These are phyloP conservation scores for Cordyceps tenuipes DNA, from an alignment of 2,329 filamentous ascomycete genomes.

Conservation along the genomic window DNA sequence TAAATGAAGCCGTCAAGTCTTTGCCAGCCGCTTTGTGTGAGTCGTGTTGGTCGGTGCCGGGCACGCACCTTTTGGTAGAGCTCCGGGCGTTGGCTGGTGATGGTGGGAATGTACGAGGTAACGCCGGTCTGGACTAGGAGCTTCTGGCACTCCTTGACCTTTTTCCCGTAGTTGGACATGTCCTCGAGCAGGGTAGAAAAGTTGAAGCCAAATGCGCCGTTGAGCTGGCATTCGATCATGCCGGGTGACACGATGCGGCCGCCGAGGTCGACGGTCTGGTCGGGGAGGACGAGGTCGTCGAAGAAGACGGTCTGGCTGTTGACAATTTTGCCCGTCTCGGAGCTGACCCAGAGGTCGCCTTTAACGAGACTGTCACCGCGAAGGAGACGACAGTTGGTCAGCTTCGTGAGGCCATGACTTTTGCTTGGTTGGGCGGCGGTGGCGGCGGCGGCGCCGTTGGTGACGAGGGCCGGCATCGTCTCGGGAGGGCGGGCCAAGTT, in stretches of 20 bases:
- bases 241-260: constrained; percentile 80
- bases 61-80: constrained; percentile 64
- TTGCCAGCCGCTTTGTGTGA: background rate
- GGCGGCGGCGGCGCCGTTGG: constrained; percentile 15
- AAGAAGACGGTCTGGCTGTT: constrained; percentile 61
- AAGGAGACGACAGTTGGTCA: constrained; percentile 79
- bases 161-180: constrained; percentile 60
- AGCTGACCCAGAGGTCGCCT: constrained; percentile 85
- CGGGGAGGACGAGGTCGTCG: constrained; percentile 59
- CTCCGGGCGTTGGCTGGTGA: constrained; percentile 72
- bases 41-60: background rate
- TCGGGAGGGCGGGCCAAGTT: background rate
- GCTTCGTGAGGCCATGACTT: constrained; percentile 63
- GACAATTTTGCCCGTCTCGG: constrained; percentile 71
- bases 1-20: background rate
- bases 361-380: constrained; percentile 58
- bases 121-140: constrained; percentile 71
- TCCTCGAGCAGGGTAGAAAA: constrained; percentile 72
- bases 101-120: constrained; percentile 78
- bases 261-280: constrained; percentile 67
- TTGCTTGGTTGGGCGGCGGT: constrained; percentile 16
- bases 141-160: constrained; percentile 62
- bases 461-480: constrained; percentile 42
- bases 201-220: constrained; percentile 88
- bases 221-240: constrained; percentile 85